Percentiles rank a stretch among this genome's conserved stretches.
Conservation (phyloP, 2,329 filamentous ascomycete species). For the Claviceps humidiphila region DNA sequence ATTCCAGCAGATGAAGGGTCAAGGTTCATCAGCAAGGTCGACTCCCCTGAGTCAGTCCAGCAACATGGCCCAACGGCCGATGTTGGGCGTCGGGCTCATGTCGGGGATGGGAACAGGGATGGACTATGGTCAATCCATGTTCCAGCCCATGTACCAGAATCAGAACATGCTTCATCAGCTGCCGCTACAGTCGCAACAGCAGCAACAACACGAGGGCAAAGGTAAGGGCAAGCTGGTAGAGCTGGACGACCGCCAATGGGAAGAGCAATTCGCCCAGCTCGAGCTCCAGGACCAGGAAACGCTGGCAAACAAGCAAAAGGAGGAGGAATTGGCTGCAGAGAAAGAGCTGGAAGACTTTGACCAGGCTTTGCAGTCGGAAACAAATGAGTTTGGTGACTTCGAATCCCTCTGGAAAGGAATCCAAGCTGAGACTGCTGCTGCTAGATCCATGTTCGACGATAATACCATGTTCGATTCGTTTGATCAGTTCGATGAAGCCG, state of each 20-base stretch:
- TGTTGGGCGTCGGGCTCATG: conserved; percentile 42
- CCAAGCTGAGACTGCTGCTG: conserved; percentile 58
- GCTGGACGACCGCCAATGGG: conserved; percentile 88
- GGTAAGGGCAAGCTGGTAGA: conserved; percentile 91
- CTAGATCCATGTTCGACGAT: conserved; percentile 59
- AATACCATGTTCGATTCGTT: conserved; percentile 32
- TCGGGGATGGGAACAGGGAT: conserved; percentile 39
- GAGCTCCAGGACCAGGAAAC: conserved; percentile 48
- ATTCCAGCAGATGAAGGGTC: conserved; percentile 63
- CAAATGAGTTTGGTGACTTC: conserved; percentile 70
- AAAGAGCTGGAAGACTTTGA: conserved; percentile 82
- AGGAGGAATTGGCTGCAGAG: conserved; percentile 61
- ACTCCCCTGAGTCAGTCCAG: conserved; percentile 41
- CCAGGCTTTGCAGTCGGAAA: conserved; percentile 51
- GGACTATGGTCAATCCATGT: conserved; percentile 40
- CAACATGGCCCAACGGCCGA: conserved; percentile 41
- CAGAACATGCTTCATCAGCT: conserved; percentile 32
- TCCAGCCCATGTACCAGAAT: conserved; percentile 33
- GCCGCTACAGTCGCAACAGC: conserved; percentile 13
- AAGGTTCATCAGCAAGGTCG: conserved; percentile 36
- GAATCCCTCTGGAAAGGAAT: conserved; percentile 81
- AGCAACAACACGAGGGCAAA: conserved; percentile 42
- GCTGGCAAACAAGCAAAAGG: conserved; percentile 35
- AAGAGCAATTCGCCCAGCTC: conserved; percentile 87
- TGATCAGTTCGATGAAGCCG: conserved; percentile 54